Evolutionary conservation across 768 basidiomycete genomes (phyloP).

Genomic region (Xerocomellus intermedius): DNA sequence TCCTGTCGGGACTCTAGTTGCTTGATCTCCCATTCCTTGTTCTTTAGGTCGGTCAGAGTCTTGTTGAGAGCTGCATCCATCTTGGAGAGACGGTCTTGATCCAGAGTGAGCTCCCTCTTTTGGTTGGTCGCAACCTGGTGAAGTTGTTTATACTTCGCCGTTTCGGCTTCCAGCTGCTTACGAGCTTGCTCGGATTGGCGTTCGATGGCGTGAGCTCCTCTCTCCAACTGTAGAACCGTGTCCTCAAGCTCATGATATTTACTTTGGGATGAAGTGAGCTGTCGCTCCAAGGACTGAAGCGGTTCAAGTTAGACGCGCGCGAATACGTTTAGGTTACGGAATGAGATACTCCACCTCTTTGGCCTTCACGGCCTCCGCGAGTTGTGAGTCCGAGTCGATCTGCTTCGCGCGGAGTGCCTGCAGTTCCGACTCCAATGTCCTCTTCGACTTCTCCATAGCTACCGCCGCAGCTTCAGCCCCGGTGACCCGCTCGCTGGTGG

Average conservation of each 20-base stretch:
- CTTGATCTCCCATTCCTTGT: slow-evolving; percentile 81
- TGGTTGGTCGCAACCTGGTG: slow-evolving; percentile 63
- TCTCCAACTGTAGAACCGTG: slow-evolving; percentile 75
- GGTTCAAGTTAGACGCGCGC: background rate
- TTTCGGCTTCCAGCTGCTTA: slow-evolving; percentile 75
- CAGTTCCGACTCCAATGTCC: slow-evolving; percentile 68
- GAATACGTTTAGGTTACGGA: background rate
- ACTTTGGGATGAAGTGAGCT: slow-evolving; percentile 65
- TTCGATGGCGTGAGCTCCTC: slow-evolving; percentile 72
- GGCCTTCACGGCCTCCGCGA: slow-evolving; percentile 56
- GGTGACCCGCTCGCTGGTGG: slow-evolving; percentile 48
- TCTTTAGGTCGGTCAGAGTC: slow-evolving; percentile 74
- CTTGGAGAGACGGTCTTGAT: slow-evolving; percentile 69
- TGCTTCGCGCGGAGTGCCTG: slow-evolving; percentile 67
- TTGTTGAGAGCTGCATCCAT: slow-evolving; percentile 81
- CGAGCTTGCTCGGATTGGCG: slow-evolving; percentile 68
- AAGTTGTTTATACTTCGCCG: slow-evolving; percentile 66
- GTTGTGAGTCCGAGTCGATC: slow-evolving; percentile 60
- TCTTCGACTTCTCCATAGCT: slow-evolving; percentile 68
- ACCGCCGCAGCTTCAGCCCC: slow-evolving; percentile 48
- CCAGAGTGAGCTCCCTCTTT: slow-evolving; percentile 65
- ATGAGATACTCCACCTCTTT: slow-evolving; percentile 65
- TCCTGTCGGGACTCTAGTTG: slow-evolving; percentile 86
- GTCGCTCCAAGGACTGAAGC: slow-evolving; percentile 69
- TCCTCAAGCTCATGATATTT: slow-evolving; percentile 90